phyloP scores from a whole-genome alignment of 495 filamentous ascomycete species.

The Neurospora sp. region DNA sequence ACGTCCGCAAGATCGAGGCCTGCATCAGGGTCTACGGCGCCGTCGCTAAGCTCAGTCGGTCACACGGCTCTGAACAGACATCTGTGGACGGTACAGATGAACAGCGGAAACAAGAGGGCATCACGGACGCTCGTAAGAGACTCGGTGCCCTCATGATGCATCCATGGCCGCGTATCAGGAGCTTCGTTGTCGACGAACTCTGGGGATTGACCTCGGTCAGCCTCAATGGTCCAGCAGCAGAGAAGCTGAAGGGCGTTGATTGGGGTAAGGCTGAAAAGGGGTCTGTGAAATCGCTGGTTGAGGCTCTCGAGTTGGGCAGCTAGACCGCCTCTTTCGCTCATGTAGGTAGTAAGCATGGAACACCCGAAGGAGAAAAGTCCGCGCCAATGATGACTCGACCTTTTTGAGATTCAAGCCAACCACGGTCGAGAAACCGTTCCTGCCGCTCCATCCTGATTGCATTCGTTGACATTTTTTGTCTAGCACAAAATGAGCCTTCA shows the following conservation, averaged over 20 bases:
- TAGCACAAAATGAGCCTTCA: not conserved
- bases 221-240: constrained; percentile 8
- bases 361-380: constrained; percentile 1
- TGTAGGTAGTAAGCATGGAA: not conserved
- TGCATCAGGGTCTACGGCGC: constrained; percentile 69
- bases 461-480: not conserved
- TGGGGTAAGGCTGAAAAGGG: constrained; percentile 34
- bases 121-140: constrained; percentile 29
- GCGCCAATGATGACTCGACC: not conserved
- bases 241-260: constrained; percentile 27
- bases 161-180: constrained; percentile 37
- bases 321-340: constrained; percentile 6
- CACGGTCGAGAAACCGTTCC: not conserved
- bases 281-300: constrained; percentile 20
- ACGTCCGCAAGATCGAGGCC: constrained; percentile 67
- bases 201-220: constrained; percentile 23
- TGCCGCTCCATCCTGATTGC: not conserved
- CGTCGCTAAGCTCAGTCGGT: constrained; percentile 29
- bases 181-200: constrained; percentile 36
- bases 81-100: constrained; percentile 3
- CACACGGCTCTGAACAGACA: not conserved
- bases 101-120: constrained; percentile 17
- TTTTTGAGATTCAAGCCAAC: not conserved
- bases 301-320: constrained; percentile 19
- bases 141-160: constrained; percentile 37